Evolutionary conservation across 140 eudicot species (phyloP).

Genomic region (Anethum foeniculum): DNA sequence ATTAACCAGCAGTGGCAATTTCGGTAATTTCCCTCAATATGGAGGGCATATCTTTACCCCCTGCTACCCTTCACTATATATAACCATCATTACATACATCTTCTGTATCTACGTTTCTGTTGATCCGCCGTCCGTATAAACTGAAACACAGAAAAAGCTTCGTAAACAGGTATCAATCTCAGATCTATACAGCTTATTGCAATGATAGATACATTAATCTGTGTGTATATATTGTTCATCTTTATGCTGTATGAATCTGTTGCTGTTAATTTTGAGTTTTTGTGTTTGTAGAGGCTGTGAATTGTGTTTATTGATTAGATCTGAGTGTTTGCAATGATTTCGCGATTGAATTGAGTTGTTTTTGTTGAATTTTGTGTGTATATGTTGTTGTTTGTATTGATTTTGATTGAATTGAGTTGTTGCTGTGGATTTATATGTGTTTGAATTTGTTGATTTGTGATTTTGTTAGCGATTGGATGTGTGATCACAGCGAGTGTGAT

Average conservation of each 20-base stretch:
- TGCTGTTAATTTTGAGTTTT: not conserved
- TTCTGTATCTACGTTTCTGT: constrained; percentile 10
- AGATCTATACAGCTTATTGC: not conserved
- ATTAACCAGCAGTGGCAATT: constrained; percentile 22
- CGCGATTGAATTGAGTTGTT: not conserved
- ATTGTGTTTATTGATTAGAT: not conserved
- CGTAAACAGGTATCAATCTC: not conserved
- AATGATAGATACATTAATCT: not conserved
- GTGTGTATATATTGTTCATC: not conserved
- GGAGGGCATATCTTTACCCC: constrained; percentile 15
- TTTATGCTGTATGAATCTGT: not conserved
- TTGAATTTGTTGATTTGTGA: not conserved
- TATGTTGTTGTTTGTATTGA: not conserved
- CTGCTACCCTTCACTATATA: not conserved
- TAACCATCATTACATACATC: not conserved
- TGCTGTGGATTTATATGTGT: not conserved
- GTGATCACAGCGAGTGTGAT: not conserved
- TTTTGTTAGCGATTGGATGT: not conserved
- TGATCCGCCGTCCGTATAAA: constrained; percentile 45
- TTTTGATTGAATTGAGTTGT: not conserved
- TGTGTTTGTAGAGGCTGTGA: not conserved
- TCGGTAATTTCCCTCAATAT: constrained; percentile 20
- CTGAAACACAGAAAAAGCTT: not conserved
- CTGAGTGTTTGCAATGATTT: not conserved
- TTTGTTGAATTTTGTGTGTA: not conserved